Conservation (phyloP, 2,329 filamentous ascomycete genomes). For the Torrubiellomyces zombiae region DNA sequence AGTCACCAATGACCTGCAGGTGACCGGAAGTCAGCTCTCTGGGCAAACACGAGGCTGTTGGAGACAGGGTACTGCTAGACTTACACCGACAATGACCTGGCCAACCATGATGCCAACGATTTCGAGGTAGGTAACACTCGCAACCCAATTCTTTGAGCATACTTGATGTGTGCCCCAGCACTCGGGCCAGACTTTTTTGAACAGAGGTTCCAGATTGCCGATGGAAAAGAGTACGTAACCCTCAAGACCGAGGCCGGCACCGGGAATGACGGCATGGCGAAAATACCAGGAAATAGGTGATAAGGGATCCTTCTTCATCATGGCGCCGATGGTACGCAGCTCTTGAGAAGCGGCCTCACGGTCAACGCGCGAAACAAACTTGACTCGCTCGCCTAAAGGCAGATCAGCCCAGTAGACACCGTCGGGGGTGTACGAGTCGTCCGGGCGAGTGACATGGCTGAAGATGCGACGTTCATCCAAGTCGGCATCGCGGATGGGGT, state of each 20-base stretch:
- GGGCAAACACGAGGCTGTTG: constrained; percentile 1
- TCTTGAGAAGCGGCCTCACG: constrained; percentile 53
- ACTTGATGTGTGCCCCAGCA: constrained; percentile 58
- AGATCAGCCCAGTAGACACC: constrained; percentile 92
- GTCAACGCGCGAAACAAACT: constrained; percentile 64
- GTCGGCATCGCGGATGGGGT: constrained; percentile 22
- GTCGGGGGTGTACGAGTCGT: constrained; percentile 69
- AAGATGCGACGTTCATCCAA: constrained; percentile 47
- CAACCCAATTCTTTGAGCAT: constrained; percentile 67
- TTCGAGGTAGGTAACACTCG: constrained; percentile 78
- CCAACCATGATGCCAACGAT: constrained; percentile 90
- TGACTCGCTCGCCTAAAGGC: constrained; percentile 48
- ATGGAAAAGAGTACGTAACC: constrained; percentile 96
- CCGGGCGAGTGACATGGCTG: constrained; percentile 65
- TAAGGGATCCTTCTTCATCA: constrained; percentile 77
- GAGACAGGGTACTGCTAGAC: constrained; percentile 7
- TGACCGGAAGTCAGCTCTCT: constrained; percentile 4
- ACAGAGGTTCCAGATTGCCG: constrained; percentile 75
- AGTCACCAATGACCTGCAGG: constrained; percentile 39
- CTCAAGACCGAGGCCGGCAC: constrained; percentile 81
- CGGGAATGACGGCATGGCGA: constrained; percentile 78
- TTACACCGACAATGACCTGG: constrained; percentile 72
- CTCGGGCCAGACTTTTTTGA: constrained; percentile 53
- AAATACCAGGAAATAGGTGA: constrained; percentile 77
- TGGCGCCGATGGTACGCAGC: constrained; percentile 47